Base-by-base conservation (phyloP, 83 land plant species). In the Larix sibirica region DNA sequence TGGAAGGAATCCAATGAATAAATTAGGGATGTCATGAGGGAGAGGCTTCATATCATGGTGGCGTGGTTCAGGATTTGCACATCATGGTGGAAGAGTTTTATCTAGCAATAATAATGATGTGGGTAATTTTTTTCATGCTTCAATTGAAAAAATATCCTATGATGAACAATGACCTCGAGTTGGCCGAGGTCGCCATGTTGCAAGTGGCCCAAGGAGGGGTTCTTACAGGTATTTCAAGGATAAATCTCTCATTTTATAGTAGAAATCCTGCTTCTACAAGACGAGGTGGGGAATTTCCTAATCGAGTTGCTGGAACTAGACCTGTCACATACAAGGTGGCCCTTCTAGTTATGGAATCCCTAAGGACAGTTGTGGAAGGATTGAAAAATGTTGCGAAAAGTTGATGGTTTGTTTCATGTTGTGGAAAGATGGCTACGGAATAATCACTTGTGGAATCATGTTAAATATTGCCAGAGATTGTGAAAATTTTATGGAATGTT, bases 151-250 rank as follows among this genome's bases (percentile, higher is more conserved):
- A 47, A 56, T 74, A n/a, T 21, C 42, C 23, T 56, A 3, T 47
- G 77, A 74, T 47, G 77, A 83, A 62, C 68, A 89, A 74, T 28
- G 58, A 40, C 38, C 28, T 28, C 28, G 28, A 28, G 28, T 28
- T 24, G 83, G 71, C 8, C 83, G 83, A 83, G 91, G 87, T 86
- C 36, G 62, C 14, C 65, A 28, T 60, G 0, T 47, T 64, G 42
- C 81, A 88, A 85, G 85, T 60, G 82, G 85, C 13, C 24, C 47
- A 67, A 83, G 90, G 64, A 79, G 91, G 74, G 86, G 86, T 66
- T 83, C 76, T 31, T 68, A 74, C 50, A 77, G 85, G 54, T 64
- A 77, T 61, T 70, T 33, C 77, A 74, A 74, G 77, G 47, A 56
- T 1, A 47, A 74, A 21, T 47, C 10, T 81, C 81, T 20, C 70